Percentiles rank a stretch among this genome's conserved stretches.
Evolutionary conservation across 2,329 filamentous ascomycete genomes (phyloP).

Genomic region (Mycosphaerelloides madeirae): DNA sequence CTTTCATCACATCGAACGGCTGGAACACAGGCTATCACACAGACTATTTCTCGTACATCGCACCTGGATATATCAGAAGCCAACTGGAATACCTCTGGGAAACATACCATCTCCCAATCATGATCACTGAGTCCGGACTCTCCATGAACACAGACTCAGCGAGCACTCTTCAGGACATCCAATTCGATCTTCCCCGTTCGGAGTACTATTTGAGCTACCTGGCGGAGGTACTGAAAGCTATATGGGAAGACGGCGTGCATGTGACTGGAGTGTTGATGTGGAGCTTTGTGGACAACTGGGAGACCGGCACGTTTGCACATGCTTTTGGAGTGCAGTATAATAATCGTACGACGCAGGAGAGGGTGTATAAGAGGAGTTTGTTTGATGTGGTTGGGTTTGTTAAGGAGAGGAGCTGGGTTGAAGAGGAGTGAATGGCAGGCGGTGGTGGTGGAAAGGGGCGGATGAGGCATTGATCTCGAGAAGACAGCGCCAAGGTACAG

Average conservation of each 20-base stretch:
- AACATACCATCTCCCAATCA: slow-evolving; percentile 47
- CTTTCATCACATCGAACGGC: slow-evolving; percentile 24
- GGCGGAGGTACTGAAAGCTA: slow-evolving; percentile 29
- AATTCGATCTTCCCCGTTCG: slow-evolving; percentile 50
- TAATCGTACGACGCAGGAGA: slow-evolving; percentile 34
- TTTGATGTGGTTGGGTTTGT: slow-evolving; percentile 35
- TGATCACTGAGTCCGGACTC: slow-evolving; percentile 35
- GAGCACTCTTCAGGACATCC: slow-evolving; percentile 46
- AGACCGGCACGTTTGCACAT: slow-evolving; percentile 47
- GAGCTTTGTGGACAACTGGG: slow-evolving; percentile 29
- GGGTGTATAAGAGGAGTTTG: slow-evolving; percentile 34
- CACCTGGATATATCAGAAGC: slow-evolving; percentile 53
- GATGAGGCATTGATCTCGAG: no score
- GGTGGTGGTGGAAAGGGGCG: no score
- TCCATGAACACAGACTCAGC: slow-evolving; percentile 42
- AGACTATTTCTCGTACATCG: no score
- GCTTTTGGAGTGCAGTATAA: slow-evolving; percentile 52
- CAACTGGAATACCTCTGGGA: slow-evolving; percentile 56
- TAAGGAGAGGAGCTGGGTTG: slow-evolving; percentile 16
- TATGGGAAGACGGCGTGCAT: slow-evolving; percentile 30
- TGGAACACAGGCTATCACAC: slow-evolving; percentile 43
- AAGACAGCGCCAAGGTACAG: no score
- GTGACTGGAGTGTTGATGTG: slow-evolving; percentile 29
- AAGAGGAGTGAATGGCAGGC: no score
- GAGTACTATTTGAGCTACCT: slow-evolving; percentile 51